Conservation (phyloP, 345 rosid genomes). For the Corymbia maculata region DNA sequence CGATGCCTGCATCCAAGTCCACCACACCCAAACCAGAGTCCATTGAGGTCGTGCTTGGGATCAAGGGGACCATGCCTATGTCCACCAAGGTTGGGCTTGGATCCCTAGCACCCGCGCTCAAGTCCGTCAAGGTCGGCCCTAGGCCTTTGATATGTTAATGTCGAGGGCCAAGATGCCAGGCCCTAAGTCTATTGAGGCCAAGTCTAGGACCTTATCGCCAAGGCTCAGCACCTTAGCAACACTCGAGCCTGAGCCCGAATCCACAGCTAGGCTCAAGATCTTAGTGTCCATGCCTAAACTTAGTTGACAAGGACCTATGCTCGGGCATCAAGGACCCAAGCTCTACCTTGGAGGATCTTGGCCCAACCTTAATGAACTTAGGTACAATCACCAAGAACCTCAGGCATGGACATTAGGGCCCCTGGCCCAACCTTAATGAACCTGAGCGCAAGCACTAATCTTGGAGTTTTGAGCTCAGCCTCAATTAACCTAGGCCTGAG, state of each 20-base stretch:
- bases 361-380: not conserved
- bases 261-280: not conserved
- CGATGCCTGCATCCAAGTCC: not conserved
- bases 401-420: not conserved
- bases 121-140: not conserved
- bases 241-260: not conserved
- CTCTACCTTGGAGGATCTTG: no score
- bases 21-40: not conserved
- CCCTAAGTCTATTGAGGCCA: not conserved
- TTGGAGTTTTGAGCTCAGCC: not conserved
- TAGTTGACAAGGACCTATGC: not conserved
- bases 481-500: not conserved
- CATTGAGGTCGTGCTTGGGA: not conserved
- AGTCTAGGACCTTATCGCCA: not conserved
- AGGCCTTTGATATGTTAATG: not conserved
- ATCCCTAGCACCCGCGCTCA: not conserved
- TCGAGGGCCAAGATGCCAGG: not conserved
- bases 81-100: not conserved
- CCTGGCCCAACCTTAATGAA: not conserved
- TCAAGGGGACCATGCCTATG: not conserved
- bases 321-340: not conserved
- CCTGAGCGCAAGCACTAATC: not conserved
- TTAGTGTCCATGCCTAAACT: not conserved
- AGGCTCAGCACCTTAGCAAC: no score
- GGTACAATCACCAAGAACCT: not conserved